Base-by-base conservation (phyloP, 2,329 filamentous ascomycete species). In the Chlorencoelia australis region DNA sequence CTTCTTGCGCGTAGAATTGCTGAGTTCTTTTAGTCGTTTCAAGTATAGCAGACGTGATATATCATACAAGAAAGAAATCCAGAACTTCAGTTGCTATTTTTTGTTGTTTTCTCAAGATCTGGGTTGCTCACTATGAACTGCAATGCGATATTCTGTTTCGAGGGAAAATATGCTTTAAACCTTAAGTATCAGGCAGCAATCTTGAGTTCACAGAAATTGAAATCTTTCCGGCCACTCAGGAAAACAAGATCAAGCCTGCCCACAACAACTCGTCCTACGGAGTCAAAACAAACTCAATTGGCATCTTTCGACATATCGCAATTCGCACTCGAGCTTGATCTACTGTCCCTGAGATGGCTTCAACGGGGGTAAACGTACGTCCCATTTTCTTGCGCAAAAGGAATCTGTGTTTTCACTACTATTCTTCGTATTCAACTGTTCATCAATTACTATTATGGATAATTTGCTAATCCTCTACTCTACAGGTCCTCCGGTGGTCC, bases 401-500 rank as follows among this genome's bases (percentile, higher is more conserved):
- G 5, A 21, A 18, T 19, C 33, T 35, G 27, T 14, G 21, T 29
- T 29, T 15, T 25, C 27, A 29, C 19, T 19, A 19, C 6, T 18
- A 29, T 9, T 14, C 22, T 40, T 29, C 14, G 17, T 15, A 13
- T 16, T 24, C 28, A 30, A 36, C 35, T 26, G 14, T 19, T 27
- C 11, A 14, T 21, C 21, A 35, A 32, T 34, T 7, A 19, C 22
- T 37, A 4, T 29, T 17, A 13, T 22, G 24, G 7, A 20, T 18
- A 37, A 10, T 27, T 8, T 38, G 26, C 27, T 33, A 37, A 37
- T 8, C 3, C 27, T 8, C 21, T 24, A 28, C 24, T 14, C 8
- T 46, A 15, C 64, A 98, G 91, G 89, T 98, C 64, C 76, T 96
- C 64, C 88, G 91, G 67, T 98, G 89, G 75, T 89, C 87, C 59